Evolutionary conservation across 2,329 filamentous ascomycete species (phyloP), one percentile per base, ranked within the genome.

Genomic region (Colletotrichum coccodes): DNA sequence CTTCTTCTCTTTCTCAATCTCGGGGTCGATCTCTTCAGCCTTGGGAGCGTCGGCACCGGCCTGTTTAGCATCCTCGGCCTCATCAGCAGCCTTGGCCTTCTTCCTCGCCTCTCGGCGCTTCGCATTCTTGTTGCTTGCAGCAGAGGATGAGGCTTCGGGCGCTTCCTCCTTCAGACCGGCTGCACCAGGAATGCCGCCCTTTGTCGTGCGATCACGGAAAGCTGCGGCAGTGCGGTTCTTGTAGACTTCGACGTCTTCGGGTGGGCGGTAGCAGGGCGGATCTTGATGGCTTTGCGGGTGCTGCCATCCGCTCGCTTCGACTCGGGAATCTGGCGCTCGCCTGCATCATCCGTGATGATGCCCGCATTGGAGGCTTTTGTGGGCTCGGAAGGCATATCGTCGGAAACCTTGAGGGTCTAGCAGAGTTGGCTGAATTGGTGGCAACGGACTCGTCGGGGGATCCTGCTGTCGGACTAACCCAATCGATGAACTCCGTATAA

Each of bases 231-330:
- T 94, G 65, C 93, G 91, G 80, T 97, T 98, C 84, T 94, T 97
- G 87, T 99, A 99, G 52, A 97, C 86, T 77, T 98, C 94, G 71
- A 98, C 92, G 80, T 99, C 96, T 82, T 99, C 96, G 0, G 95
- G 94, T 1, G 96, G 97, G 38, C 91, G 91, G 81, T 98, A 99
- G 61, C 96, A 97, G 0, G 96, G 95, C 94, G 90, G 70, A 99
- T 94, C 76, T 94, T 94, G 78, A 98, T 98, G 76, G 97, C 95
- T 77, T 93, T 97, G 64, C 96, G 90, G n/a, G 93, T 93, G 58
- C 92, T 94, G 66, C 96, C 96, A 78, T 99, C 96, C 28, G 96
- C 83, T 62, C 97, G 92, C 49, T 90, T 84, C 0, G 95, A 98
- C 49, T 95, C 89, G 30, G 96, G 96, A 66, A 99, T 98, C 74